These are phyloP conservation scores for Poa annua DNA, from an alignment of 176 grass and related monocot species.

Conservation along the genomic window DNA sequence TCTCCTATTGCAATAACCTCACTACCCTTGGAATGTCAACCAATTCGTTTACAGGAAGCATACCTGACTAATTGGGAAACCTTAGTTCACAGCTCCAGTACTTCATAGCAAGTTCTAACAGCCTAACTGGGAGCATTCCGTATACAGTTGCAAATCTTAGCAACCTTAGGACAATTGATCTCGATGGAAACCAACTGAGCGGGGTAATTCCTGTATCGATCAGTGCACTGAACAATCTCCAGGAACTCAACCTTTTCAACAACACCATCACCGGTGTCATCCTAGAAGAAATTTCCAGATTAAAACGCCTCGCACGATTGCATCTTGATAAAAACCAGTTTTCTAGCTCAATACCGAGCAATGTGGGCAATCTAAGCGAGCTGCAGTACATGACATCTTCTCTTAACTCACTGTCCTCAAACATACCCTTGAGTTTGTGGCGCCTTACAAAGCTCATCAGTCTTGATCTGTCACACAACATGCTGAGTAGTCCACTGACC, in stretches of 20 bases:
- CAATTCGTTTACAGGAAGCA: constrained; percentile 14
- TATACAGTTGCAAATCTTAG: constrained; percentile 24
- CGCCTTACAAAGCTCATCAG: constrained; percentile 39
- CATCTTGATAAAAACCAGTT: constrained; percentile 18
- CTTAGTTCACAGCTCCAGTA: constrained; percentile 24
- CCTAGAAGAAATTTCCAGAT: constrained; percentile 37
- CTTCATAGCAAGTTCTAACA: constrained; percentile 23
- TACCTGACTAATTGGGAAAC: constrained; percentile 25
- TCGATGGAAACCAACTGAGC: constrained; percentile 13
- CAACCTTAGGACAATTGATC: background rate
- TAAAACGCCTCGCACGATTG: constrained; percentile 6
- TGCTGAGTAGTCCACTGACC: constrained; percentile 35
- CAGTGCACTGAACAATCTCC: constrained; percentile 7
- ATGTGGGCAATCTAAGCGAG: constrained; percentile 25
- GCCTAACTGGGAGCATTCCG: constrained; percentile 17
- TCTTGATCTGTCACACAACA: constrained; percentile 50
- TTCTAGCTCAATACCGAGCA: constrained; percentile 37
- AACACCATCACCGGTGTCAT: constrained; percentile 33
- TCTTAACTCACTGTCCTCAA: constrained; percentile 47
- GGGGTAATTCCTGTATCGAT: constrained; percentile 11
- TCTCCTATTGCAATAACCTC: constrained; percentile 20
- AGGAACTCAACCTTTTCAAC: constrained; percentile 17
- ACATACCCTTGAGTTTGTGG: constrained; percentile 43
- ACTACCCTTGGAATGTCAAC: background rate
- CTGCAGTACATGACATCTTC: constrained; percentile 36